Percentiles rank a stretch among this genome's conserved stretches.
Evolutionary conservation across 2,329 filamentous ascomycete genomes (phyloP).

Genomic region (Penicillium sp.): DNA sequence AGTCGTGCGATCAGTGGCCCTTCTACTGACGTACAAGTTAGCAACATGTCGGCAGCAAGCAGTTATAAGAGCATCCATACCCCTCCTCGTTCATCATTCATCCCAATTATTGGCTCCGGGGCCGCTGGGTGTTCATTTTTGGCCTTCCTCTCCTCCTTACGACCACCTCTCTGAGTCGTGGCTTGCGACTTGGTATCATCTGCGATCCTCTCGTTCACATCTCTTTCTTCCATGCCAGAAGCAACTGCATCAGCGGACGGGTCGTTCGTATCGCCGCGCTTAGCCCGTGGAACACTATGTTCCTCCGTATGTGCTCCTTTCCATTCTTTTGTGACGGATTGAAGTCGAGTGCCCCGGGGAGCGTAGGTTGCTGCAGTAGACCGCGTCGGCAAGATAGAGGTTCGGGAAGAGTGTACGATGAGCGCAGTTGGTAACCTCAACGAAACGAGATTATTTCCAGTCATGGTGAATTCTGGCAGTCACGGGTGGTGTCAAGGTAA

Average conservation of each 20-base stretch:
- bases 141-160: constrained; percentile 46
- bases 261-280: constrained; percentile 43
- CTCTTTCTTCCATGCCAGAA: constrained; percentile 42
- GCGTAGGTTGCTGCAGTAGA: constrained; percentile 20
- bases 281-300: constrained; percentile 39
- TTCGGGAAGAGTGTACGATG: neutral
- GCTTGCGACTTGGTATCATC: constrained; percentile 50
- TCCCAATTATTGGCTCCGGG: constrained; percentile 59
- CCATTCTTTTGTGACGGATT: constrained; percentile 40
- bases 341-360: constrained; percentile 24
- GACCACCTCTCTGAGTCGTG: constrained; percentile 49
- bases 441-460: constrained; percentile 22
- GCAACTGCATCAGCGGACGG: constrained; percentile 37
- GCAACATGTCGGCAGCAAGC: neutral
- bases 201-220: constrained; percentile 36
- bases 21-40: constrained; percentile 34
- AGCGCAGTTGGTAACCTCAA: constrained; percentile 18
- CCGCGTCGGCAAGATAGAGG: neutral
- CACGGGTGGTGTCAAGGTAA: neutral
- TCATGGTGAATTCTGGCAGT: constrained; percentile 12
- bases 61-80: constrained; percentile 35
- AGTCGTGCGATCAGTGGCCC: constrained; percentile 26
- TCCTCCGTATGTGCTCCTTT: constrained; percentile 42
- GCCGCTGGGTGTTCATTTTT: constrained; percentile 58
- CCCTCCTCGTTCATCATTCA: constrained; percentile 58